Percentiles rank a stretch among this genome's conserved stretches.
phyloP scores from a whole-genome alignment of 805 yeast species.

The Candida verbasci region DNA sequence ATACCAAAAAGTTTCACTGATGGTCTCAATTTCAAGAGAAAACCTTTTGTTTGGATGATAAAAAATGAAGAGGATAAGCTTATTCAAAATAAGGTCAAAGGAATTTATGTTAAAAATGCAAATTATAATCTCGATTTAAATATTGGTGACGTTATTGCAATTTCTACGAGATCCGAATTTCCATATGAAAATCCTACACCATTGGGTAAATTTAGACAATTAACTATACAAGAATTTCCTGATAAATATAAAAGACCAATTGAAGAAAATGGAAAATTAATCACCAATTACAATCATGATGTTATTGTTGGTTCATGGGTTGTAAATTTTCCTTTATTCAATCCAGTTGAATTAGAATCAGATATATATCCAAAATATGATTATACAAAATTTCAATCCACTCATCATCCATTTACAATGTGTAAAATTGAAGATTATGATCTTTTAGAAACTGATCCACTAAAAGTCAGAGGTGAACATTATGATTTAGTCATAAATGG shows the following conservation, averaged over 20 bases:
- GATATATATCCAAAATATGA: conserved; percentile 61
- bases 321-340: conserved; percentile 87
- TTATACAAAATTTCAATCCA: conserved; percentile 48
- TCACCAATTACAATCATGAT: conserved; percentile 20
- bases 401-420: conserved; percentile 99
- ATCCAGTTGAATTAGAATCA: conserved; percentile 54
- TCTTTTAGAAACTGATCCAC: conserved; percentile 48
- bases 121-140: conserved; percentile 36
- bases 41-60: conserved; percentile 55
- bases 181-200: conserved; percentile 96
- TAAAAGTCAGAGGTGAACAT: conserved; percentile 79
- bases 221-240: conserved; percentile 57
- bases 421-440: conserved; percentile 66
- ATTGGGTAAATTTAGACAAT: conserved; percentile 77
- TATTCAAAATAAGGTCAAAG: conserved; percentile 42
- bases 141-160: conserved; percentile 72
- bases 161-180: conserved; percentile 64
- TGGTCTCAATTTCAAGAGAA: conserved; percentile 47
- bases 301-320: conserved; percentile 76
- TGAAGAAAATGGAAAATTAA: conserved; percentile 9
- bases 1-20: conserved; percentile 39
- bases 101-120: conserved; percentile 14
- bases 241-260: conserved; percentile 43
- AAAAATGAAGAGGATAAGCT: conserved; percentile 32
- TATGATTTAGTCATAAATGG: conserved; percentile 94